Base-by-base conservation (phyloP, 2,329 filamentous ascomycete genomes). In the Drechslerella stenobrocha region DNA sequence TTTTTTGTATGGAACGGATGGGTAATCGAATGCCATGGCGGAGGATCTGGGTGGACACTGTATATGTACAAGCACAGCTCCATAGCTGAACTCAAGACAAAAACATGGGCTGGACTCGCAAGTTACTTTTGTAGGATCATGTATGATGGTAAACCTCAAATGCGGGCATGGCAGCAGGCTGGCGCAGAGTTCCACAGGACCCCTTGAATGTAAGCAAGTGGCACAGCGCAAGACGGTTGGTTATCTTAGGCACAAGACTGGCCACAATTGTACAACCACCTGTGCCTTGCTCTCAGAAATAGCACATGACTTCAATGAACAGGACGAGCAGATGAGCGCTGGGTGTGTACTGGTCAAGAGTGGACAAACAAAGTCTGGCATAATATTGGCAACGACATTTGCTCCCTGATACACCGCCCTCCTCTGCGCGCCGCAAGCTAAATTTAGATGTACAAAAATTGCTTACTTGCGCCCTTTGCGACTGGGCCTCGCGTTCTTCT, bases 401-500 rank as follows among this genome's bases (percentile, higher is more conserved):
- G n/a, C n/a, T n/a, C n/a, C n/a, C n/a, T n/a, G n/a, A n/a, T n/a
- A n/a, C n/a, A n/a, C n/a, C n/a, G n/a, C n/a, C n/a, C n/a, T n/a
- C n/a, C n/a, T n/a, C n/a, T n/a, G n/a, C n/a, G n/a, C 6, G 3
- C 2, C 2, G 22, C 22, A 45, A 45, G 15, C 40, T 7, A 45
- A 3, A 24, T 26, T 3, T 15, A 26, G 13, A 13, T 26, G 2
- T 8, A 3, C 44, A 26, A 47, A 45, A 22, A 20, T 13, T 22
- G 24, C 11, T 20, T 60, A 74, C 51, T 59, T 70, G 9, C 52
- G 34, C n/a, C 48, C 59, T 53, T 71, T 71, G 23, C 82, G 87
- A 37, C 82, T 75, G 5, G 90, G 90, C 73, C 92, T 81, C 6
- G 89, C 91, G 77, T 96, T 97, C 84, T 98, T 97, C 75, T 87